Percentiles rank a stretch among this genome's conserved stretches.
Conservation (phyloP, 1,284 basidiomycete species). For the Pascua sp. region DNA sequence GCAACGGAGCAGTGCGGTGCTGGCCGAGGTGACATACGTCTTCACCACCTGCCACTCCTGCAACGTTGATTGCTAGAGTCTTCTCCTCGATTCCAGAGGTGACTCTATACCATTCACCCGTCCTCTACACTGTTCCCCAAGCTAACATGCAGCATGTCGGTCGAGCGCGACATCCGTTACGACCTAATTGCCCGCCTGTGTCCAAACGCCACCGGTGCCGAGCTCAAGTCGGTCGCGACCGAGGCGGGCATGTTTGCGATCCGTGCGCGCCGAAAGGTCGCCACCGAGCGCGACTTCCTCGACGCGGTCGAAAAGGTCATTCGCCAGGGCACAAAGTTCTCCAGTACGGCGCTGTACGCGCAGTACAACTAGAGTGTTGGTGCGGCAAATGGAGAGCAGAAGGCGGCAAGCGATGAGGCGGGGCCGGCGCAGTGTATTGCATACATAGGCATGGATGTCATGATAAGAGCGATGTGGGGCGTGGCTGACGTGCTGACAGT, state of each 20-base stretch:
- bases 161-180: constrained; percentile 94
- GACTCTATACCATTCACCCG: too few species aligned
- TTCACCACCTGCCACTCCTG: too few species aligned
- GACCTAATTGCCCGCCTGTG: constrained; percentile 95
- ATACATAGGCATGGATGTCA: background rate
- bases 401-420: background rate
- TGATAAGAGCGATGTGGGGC: too few species aligned
- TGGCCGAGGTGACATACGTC: too few species aligned
- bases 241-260: constrained; percentile 99
- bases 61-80: too few species aligned
- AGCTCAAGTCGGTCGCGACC: constrained; percentile 92
- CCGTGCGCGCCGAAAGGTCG: constrained; percentile 91
- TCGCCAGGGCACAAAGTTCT: constrained; percentile 95
- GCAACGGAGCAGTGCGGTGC: background rate
- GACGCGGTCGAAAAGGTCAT: constrained; percentile 99
- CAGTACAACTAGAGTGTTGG: constrained; percentile 45
- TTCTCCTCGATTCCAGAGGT: too few species aligned
- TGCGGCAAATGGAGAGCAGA: background rate
- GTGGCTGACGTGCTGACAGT: too few species aligned
- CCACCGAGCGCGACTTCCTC: constrained; percentile 95
- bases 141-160: constrained; percentile 73
- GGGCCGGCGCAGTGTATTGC: constrained; percentile 1
- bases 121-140: background rate
- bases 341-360: constrained; percentile 62
- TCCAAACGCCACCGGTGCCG: constrained; percentile 96